Conservation (phyloP, 202 grass and related monocot species). For the Hordeum pubiflorum region DNA sequence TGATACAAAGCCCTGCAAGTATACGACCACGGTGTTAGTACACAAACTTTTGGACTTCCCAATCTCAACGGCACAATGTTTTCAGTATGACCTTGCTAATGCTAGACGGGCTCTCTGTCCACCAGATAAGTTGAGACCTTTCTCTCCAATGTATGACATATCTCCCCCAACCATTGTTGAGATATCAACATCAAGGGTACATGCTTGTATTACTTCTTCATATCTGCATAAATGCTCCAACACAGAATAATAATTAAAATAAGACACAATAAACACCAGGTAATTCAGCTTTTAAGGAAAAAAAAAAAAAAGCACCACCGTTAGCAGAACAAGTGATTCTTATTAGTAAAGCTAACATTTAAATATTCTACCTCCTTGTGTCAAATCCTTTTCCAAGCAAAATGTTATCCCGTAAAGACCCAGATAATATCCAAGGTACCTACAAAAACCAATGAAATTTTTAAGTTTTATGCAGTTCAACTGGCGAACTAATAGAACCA, state of each 20-base stretch:
- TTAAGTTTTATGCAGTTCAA: constrained; percentile 4
- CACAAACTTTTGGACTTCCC: neutral
- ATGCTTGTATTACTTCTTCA: constrained; percentile 73
- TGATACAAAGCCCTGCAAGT: constrained; percentile 82
- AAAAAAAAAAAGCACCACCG: neutral
- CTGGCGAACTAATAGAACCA: too few species aligned
- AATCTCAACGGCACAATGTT: neutral
- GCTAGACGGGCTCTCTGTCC: constrained; percentile 87
- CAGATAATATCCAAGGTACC: constrained; percentile 94
- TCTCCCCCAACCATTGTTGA: constrained; percentile 72
- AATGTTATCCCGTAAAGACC: constrained; percentile 81
- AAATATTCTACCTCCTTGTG: constrained; percentile 48
- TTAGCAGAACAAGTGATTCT: constrained; percentile 8
- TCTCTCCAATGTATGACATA: constrained; percentile 73
- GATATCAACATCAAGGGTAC: constrained; percentile 81
- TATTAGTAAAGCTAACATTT: neutral
- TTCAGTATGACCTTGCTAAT: constrained; percentile 57
- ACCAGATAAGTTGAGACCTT: constrained; percentile 92
- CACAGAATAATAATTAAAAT: neutral
- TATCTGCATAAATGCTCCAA: constrained; percentile 57
- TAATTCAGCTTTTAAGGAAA: neutral
- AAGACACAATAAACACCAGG: neutral
- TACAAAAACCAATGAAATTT: constrained; percentile 27
- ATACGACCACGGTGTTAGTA: constrained; percentile 19
- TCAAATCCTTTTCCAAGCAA: constrained; percentile 82